phyloP scores from a whole-genome alignment of 345 rosid species.

The Citrus glauca region DNA sequence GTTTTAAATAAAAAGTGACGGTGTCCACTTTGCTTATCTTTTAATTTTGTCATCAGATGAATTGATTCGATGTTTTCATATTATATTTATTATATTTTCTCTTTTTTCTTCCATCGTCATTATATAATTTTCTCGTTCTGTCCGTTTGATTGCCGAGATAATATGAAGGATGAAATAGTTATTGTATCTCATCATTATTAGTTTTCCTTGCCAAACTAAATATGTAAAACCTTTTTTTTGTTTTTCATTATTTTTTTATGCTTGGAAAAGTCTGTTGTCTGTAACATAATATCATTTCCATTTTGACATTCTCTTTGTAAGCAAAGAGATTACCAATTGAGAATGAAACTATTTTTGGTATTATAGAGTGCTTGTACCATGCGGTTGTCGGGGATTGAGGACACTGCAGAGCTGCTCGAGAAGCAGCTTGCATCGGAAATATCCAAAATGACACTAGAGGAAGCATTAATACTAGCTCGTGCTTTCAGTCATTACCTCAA shows the following conservation, averaged over 20 bases:
- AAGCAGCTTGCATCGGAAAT: constrained; percentile 76
- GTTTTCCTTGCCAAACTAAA: background rate
- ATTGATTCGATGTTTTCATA: background rate
- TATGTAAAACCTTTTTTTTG: background rate
- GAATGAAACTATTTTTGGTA: background rate
- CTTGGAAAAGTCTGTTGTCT: background rate
- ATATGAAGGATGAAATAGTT: background rate
- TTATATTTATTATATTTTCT: background rate
- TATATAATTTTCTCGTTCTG: background rate
- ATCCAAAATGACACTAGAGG: constrained; percentile 82
- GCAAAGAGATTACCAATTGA: background rate
- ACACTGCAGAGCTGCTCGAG: constrained; percentile 74
- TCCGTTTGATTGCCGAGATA: background rate
- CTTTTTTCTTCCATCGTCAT: background rate
- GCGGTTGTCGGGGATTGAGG: constrained; percentile 88
- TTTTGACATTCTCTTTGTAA: background rate
- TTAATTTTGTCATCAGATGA: background rate
- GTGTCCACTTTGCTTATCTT: background rate
- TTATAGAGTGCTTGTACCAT: constrained; percentile 80
- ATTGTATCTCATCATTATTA: background rate
- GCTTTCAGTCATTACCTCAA: constrained; percentile 92
- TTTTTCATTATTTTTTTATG: no score
- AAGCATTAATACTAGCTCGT: constrained; percentile 82
- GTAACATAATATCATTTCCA: background rate
- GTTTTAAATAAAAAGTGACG: background rate